Evolutionary conservation across 2,329 filamentous ascomycete genomes (phyloP), one percentile per base, ranked within the genome.

Genomic region (Xylaria sp.): DNA sequence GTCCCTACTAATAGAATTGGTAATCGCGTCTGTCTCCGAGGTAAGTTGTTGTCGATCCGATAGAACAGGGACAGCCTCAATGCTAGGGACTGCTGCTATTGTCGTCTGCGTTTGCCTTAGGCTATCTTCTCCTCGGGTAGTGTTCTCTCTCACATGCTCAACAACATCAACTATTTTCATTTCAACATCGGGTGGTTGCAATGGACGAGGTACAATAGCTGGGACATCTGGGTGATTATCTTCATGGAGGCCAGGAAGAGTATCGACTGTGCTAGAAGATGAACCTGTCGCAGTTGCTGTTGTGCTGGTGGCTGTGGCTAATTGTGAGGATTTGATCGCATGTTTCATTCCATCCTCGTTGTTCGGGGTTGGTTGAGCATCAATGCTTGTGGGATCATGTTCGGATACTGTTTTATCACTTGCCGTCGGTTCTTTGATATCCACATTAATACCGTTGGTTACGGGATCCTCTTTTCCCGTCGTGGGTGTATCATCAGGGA

Each of bases 21-120:
- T 85, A 1, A 79, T 75, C 0, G 76, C 78, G 47, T 85, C 84
- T 0, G 82, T 84, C 54, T 84, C 83, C 0, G 83, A 80, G 48
- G 77, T 85, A 2, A 74, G 72, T 1, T 76, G 78, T 51, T 81
- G 79, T n/a, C 75, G 69, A 5, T 74, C 71, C 9, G 73, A 53
- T 5, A 78, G 68, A 2, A 73, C 63, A 1, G 70, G 68, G 29
- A 72, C 71, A n/a, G 69, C 54, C 23, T 79, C 73, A 23, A 79
- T 66, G n/a, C 77, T 75, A 1, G 74, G 72, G 5, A 77, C 21
- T 37, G 60, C 57, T 44, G 37, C 55, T 58, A 55, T 37, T 60
- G 37, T 35, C 35, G 47, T n/a, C 25, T 65, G 65, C 47, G 60
- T 63, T 16, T 2, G 21, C 6, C 53, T 4, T 10, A 47, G 25